These are phyloP conservation scores for Hawksworthiomyces lignivorus DNA, from an alignment of 2,329 filamentous ascomycete genomes.

Conservation along the genomic window DNA sequence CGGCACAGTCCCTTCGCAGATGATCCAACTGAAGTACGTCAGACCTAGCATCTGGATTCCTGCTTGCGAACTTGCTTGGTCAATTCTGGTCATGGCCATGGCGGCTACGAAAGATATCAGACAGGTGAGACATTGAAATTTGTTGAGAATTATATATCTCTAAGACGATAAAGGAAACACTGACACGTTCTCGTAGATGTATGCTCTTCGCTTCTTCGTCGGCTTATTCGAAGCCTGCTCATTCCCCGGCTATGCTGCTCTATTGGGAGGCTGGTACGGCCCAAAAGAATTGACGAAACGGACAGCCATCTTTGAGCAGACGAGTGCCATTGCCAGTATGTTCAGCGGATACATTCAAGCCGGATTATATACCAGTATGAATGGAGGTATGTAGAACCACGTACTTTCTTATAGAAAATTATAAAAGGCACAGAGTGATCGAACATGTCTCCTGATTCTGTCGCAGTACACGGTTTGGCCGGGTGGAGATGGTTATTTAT, in stretches of 20 bases:
- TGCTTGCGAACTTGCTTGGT: conserved; percentile 21
- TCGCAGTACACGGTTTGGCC: conserved; percentile 21
- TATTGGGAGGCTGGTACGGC: conserved; percentile 43
- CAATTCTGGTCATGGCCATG: conserved; percentile 23
- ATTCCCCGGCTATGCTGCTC: conserved; percentile 7
- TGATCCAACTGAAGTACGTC: conserved; percentile 32
- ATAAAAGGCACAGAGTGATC: no score
- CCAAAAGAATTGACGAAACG: conserved; percentile 52
- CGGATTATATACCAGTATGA: conserved; percentile 35
- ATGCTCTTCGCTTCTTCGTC: conserved; percentile 22
- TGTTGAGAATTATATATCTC: no score
- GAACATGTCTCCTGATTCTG: no score
- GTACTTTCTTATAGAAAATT: no score
- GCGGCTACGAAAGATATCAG: conserved; percentile 21
- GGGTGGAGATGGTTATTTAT: conserved; percentile 34
- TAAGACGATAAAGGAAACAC: no score
- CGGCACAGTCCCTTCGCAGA: conserved; percentile 53
- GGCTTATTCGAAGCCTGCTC: conserved; percentile 22
- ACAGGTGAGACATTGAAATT: conserved; percentile 18
- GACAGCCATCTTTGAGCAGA: conserved; percentile 52
- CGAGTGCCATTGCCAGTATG: conserved; percentile 51
- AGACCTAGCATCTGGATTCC: conserved; percentile 25
- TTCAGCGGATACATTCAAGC: conserved; percentile 56
- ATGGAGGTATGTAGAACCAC: conserved; percentile 35
- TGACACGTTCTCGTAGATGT: conserved; percentile 21